Percentiles rank a stretch among this genome's conserved stretches.
These are phyloP conservation scores for Larix kaempferi DNA, from an alignment of 75 land plant species.

Conservation along the genomic window DNA sequence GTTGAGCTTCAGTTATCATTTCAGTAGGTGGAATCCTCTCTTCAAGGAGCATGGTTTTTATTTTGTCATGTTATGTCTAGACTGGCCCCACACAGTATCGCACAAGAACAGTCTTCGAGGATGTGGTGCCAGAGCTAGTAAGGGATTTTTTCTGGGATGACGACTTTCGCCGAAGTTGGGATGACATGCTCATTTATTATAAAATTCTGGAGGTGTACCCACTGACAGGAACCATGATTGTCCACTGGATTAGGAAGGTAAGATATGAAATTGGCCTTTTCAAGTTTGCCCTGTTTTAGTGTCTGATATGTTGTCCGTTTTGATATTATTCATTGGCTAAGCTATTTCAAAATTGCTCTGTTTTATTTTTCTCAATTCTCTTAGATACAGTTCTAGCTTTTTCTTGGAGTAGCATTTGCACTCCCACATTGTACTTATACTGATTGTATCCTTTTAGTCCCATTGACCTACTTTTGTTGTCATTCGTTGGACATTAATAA, in stretches of 20 bases:
- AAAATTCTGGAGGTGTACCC: conserved; percentile 62
- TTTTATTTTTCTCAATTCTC: neutral
- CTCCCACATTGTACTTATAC: too few relatives aligned
- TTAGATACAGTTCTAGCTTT: too few relatives aligned
- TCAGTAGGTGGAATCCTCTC: too few relatives aligned
- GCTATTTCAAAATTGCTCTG: neutral
- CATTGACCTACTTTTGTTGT: too few relatives aligned
- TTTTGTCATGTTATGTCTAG: conserved; percentile 14
- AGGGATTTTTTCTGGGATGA: conserved; percentile 98
- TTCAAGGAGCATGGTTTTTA: too few relatives aligned
- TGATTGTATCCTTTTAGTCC: too few relatives aligned
- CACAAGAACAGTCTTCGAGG: conserved; percentile 81
- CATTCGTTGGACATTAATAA: too few relatives aligned
- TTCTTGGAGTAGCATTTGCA: too few relatives aligned
- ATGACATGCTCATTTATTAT: conserved; percentile 76
- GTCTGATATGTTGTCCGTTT: too few relatives aligned
- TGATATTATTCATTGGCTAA: too few relatives aligned
- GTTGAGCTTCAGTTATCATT: too few relatives aligned
- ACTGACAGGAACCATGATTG: conserved; percentile 73
- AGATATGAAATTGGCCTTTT: neutral
- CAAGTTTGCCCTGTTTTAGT: too few relatives aligned
- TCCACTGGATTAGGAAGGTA: conserved; percentile 92
- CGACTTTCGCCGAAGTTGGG: conserved; percentile 83
- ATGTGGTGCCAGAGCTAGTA: conserved; percentile 67
- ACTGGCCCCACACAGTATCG: conserved; percentile 87